Evolutionary conservation across 169 alveolate species (phyloP).

Genomic region (Plasmodium relictum): DNA sequence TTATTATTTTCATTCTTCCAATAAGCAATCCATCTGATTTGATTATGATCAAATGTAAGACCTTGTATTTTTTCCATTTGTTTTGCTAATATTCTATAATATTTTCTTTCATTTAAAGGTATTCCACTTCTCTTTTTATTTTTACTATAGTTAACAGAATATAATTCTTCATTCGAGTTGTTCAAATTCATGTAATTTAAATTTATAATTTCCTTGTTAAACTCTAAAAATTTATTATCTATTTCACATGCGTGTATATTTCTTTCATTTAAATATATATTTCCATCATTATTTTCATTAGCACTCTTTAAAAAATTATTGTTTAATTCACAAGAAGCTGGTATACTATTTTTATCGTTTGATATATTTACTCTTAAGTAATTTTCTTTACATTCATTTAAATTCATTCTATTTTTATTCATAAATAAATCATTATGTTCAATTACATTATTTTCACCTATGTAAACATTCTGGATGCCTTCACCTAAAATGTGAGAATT

Average conservation of each 20-base stretch:
- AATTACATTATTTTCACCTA: background rate
- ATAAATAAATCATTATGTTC: background rate
- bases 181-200: too few species aligned
- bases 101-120: slow-evolving; percentile 82
- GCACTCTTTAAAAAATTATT: background rate
- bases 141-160: slow-evolving; percentile 19
- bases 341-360: background rate
- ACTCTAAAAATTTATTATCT: slow-evolving; percentile 17
- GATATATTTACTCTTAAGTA: background rate
- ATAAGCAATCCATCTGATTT: slow-evolving; percentile 86
- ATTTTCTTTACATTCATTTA: background rate
- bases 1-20: slow-evolving; percentile 85
- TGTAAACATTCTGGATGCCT: background rate
- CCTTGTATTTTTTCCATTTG: slow-evolving; percentile 83
- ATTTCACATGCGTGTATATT: background rate
- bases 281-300: too few species aligned
- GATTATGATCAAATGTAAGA: slow-evolving; percentile 85
- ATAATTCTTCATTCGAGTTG: too few species aligned
- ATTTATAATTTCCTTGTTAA: background rate
- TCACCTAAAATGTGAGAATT: background rate
- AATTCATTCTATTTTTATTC: background rate
- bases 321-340: background rate
- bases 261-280: background rate
- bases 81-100: slow-evolving; percentile 79
- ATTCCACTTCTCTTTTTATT: slow-evolving; percentile 79